Evolutionary conservation across 2,329 filamentous ascomycete species (phyloP).

Genomic region (Tolypocladium tropicale): DNA sequence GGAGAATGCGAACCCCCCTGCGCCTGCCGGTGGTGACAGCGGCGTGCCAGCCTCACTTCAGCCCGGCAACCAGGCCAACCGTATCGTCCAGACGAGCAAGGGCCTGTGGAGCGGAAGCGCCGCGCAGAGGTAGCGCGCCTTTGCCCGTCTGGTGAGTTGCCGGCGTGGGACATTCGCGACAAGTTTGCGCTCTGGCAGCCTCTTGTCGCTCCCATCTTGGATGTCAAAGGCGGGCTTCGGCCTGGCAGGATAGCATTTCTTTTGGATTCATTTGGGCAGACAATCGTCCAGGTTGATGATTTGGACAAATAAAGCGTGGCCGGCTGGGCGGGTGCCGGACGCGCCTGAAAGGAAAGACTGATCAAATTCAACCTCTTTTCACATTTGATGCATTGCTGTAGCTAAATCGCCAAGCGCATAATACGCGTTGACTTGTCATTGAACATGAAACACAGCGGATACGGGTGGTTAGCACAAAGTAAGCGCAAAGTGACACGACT

Average conservation of each 20-base stretch:
- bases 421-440: no score
- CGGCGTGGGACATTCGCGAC: not conserved
- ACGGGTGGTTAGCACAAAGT: no score
- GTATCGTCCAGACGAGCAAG: conserved; percentile 52
- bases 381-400: not conserved
- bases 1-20: conserved; percentile 21
- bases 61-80: conserved; percentile 44
- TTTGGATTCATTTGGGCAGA: not conserved
- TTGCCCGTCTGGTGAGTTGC: not conserved
- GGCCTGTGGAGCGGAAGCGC: conserved; percentile 44
- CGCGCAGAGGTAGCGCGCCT: conserved; percentile 12
- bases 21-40: conserved; percentile 1
- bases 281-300: not conserved
- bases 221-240: not conserved
- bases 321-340: not conserved
- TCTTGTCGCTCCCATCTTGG: not conserved
- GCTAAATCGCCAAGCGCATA: not conserved
- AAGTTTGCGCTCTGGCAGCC: not conserved
- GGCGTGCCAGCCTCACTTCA: conserved; percentile 40
- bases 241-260: not conserved
- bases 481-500: no score
- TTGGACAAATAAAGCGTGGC: not conserved
- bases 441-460: no score
- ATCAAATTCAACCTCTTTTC: not conserved
- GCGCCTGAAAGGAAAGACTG: not conserved